Conservation (phyloP, 768 basidiomycete species). For the Rhodotorula paludigena region DNA sequence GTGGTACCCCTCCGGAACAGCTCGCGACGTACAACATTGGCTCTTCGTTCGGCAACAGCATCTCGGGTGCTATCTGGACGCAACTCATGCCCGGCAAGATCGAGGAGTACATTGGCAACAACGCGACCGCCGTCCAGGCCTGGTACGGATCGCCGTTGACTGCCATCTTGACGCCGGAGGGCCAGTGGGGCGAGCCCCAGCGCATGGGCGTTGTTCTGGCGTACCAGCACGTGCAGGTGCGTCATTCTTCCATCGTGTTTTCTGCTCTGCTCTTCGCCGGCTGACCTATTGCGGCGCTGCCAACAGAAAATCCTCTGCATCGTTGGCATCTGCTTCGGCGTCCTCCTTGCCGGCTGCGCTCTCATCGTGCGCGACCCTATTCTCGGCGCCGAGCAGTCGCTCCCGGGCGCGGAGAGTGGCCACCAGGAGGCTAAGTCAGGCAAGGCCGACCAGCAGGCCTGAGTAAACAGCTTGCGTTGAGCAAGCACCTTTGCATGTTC, state of each 20-base stretch:
- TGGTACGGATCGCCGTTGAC: slow-evolving; percentile 39
- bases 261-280: no score
- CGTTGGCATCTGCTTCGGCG: slow-evolving; percentile 18
- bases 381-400: slow-evolving; percentile 27
- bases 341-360: slow-evolving; percentile 9
- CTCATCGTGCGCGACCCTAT: slow-evolving; percentile 10
- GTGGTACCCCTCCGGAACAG: background rate
- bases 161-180: slow-evolving; percentile 23
- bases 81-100: slow-evolving; percentile 15
- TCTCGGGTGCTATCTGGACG: slow-evolving; percentile 47
- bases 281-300: no score
- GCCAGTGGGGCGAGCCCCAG: slow-evolving; percentile 14
- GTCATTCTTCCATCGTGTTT: background rate
- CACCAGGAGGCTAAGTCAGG: no score
- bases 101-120: no score
- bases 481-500: no score
- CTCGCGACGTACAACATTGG: slow-evolving; percentile 26
- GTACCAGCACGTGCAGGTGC: slow-evolving; percentile 30
- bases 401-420: no score
- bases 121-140: background rate
- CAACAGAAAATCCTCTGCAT: slow-evolving; percentile 30
- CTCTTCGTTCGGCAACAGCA: slow-evolving; percentile 42
- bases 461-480: no score
- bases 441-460: no score
- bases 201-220: slow-evolving; percentile 29